Conservation (phyloP, 495 filamentous ascomycete species). For the Talaromyces wortmannii region DNA sequence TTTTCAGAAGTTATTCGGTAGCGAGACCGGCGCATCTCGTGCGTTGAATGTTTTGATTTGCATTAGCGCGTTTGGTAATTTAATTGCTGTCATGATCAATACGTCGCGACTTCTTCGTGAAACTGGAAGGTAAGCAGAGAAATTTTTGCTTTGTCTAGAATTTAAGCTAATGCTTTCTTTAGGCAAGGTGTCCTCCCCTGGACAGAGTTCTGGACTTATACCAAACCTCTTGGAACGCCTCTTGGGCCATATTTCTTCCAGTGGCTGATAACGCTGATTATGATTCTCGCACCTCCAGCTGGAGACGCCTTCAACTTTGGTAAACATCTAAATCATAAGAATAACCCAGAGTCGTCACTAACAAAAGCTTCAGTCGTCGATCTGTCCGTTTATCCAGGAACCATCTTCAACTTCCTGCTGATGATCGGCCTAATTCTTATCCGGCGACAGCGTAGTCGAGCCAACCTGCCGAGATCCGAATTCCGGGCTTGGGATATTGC, state of each 20-base stretch:
- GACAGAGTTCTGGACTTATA: slow-evolving; percentile 57
- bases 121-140: slow-evolving; percentile 37
- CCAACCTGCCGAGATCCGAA: slow-evolving; percentile 32
- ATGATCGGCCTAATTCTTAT: slow-evolving; percentile 46
- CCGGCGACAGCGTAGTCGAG: slow-evolving; percentile 39
- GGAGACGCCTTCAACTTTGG: slow-evolving; percentile 63
- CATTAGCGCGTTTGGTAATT: slow-evolving; percentile 57
- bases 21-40: slow-evolving; percentile 29
- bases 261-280: slow-evolving; percentile 51
- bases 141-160: background rate
- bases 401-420: slow-evolving; percentile 48
- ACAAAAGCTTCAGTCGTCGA: slow-evolving; percentile 29
- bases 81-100: slow-evolving; percentile 52
- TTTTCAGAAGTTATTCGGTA: slow-evolving; percentile 54
- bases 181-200: slow-evolving; percentile 63
- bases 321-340: slow-evolving; percentile 1
- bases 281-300: slow-evolving; percentile 60
- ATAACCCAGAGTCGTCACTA: slow-evolving; percentile 11
- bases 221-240: slow-evolving; percentile 55
- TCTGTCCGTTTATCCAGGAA: slow-evolving; percentile 43
- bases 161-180: background rate
- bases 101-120: slow-evolving; percentile 54
- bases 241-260: slow-evolving; percentile 52
- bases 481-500: slow-evolving; percentile 49
- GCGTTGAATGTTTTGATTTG: slow-evolving; percentile 57